phyloP scores from a whole-genome alignment of 306 rosid genomes.

The Corylus heterophylla region DNA sequence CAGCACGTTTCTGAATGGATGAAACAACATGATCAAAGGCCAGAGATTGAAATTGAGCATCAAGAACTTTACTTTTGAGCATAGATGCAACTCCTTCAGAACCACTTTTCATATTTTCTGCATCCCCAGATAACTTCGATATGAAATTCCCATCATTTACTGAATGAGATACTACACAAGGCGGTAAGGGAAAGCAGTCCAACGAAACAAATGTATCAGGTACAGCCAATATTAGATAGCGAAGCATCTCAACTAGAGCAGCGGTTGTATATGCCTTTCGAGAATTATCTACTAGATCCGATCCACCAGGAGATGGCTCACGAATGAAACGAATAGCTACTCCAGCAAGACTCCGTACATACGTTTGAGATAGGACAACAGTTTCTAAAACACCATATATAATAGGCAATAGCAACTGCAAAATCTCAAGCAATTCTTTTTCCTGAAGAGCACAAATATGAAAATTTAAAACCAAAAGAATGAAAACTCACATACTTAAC shows the following conservation, averaged over 20 bases:
- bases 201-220: conserved; percentile 93
- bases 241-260: conserved; percentile 86
- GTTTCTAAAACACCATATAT: conserved; percentile 85
- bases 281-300: conserved; percentile 93
- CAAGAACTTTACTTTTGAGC: conserved; percentile 63
- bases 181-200: conserved; percentile 94
- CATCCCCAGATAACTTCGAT: conserved; percentile 59
- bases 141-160: conserved; percentile 66
- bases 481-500: not conserved
- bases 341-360: conserved; percentile 82
- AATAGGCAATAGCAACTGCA: conserved; percentile 86
- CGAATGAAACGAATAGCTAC: conserved; percentile 68
- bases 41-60: conserved; percentile 67
- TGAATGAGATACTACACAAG: conserved; percentile 61
- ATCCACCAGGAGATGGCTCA: conserved; percentile 90
- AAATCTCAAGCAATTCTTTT: conserved; percentile 73
- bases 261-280: conserved; percentile 79
- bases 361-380: conserved; percentile 77
- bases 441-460: conserved; percentile 55
- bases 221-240: conserved; percentile 70
- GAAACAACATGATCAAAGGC: conserved; percentile 68
- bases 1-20: conserved; percentile 68
- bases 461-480: conserved; percentile 31
- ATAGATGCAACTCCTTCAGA: conserved; percentile 52
- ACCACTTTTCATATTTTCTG: conserved; percentile 51